A percentile compares a stretch with the other conserved stretches of the same genome.
Conservation (phyloP, 768 basidiomycete genomes). For the Pleurotus eryngii region DNA sequence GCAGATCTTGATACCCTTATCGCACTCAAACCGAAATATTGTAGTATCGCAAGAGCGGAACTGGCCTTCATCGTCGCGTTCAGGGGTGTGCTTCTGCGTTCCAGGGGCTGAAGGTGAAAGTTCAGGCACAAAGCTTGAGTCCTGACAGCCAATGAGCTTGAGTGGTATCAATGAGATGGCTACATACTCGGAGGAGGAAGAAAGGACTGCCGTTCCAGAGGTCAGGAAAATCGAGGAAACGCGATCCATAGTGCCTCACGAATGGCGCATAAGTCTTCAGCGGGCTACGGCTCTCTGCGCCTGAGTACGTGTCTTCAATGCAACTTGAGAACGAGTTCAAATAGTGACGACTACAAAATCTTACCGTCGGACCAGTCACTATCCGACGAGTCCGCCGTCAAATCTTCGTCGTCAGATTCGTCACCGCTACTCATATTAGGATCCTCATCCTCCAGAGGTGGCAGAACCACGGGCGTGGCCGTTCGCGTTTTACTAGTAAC, state of each 20-base stretch:
- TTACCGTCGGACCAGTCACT: constrained; percentile 49
- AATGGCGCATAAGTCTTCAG: constrained; percentile 41
- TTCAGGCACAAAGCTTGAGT: constrained; percentile 9
- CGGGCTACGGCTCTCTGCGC: not conserved
- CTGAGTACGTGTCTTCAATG: not conserved
- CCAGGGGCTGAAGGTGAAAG: not conserved
- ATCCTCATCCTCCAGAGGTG: constrained; percentile 37
- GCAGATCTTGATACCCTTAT: constrained; percentile 34
- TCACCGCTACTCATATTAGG: constrained; percentile 62
- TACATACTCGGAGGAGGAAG: constrained; percentile 37
- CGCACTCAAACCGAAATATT: constrained; percentile 38
- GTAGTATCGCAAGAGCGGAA: constrained; percentile 18
- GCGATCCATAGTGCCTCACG: constrained; percentile 44
- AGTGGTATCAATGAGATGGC: not conserved
- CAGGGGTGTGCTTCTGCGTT: too few species aligned
- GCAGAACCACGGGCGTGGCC: constrained; percentile 33
- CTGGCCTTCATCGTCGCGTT: not conserved
- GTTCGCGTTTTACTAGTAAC: constrained; percentile 49
- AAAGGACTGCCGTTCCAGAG: constrained; percentile 50
- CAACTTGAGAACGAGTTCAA: too few species aligned
- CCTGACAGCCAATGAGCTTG: constrained; percentile 13
- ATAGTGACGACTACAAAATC: constrained; percentile 5
- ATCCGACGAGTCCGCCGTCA: constrained; percentile 50
- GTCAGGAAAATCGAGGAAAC: constrained; percentile 28
- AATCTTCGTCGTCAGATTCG: constrained; percentile 75